Conservation (phyloP, 768 basidiomycete species). For the Candolleomyces eurysporus region DNA sequence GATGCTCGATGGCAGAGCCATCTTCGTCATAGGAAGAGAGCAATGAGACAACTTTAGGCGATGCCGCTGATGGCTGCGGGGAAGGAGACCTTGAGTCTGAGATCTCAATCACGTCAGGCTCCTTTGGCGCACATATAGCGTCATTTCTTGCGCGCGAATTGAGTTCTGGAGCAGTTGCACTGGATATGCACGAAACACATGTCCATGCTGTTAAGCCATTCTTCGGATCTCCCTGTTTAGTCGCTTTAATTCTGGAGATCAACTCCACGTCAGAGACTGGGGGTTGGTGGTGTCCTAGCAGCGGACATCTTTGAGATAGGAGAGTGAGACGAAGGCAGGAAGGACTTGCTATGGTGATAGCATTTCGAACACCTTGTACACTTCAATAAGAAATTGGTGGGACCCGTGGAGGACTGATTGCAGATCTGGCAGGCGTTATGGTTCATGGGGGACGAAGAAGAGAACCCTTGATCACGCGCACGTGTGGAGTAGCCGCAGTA, state of each 20-base stretch:
- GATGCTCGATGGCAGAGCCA: background rate
- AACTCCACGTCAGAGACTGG: slow-evolving; percentile 30
- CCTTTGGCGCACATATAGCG: slow-evolving; percentile 1
- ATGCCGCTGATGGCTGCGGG: background rate
- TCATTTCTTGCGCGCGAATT: slow-evolving; percentile 1
- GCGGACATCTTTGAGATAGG: background rate
- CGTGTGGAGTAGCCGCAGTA: background rate
- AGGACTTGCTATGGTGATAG: slow-evolving; percentile 37
- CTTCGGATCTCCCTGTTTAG: slow-evolving; percentile 11
- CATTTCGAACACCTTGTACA: slow-evolving; percentile 26
- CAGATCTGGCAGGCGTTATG: slow-evolving; percentile 26
- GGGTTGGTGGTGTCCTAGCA: slow-evolving; percentile 34
- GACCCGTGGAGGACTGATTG: slow-evolving; percentile 16
- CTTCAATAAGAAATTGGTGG: slow-evolving; percentile 30
- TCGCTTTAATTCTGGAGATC: slow-evolving; percentile 25
- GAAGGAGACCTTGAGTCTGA: slow-evolving; percentile 1
- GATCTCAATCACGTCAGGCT: slow-evolving; percentile 10
- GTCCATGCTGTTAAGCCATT: slow-evolving; percentile 20
- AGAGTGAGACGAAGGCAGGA: background rate
- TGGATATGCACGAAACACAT: slow-evolving; percentile 12
- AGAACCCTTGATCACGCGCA: slow-evolving; percentile 1
- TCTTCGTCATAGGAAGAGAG: slow-evolving; percentile 4
- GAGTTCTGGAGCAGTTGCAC: slow-evolving; percentile 7
- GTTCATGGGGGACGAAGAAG: background rate
- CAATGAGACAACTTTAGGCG: slow-evolving; percentile 1